Conservation (phyloP, 208 protist species). For the Trichomonas vaginalis region DNA sequence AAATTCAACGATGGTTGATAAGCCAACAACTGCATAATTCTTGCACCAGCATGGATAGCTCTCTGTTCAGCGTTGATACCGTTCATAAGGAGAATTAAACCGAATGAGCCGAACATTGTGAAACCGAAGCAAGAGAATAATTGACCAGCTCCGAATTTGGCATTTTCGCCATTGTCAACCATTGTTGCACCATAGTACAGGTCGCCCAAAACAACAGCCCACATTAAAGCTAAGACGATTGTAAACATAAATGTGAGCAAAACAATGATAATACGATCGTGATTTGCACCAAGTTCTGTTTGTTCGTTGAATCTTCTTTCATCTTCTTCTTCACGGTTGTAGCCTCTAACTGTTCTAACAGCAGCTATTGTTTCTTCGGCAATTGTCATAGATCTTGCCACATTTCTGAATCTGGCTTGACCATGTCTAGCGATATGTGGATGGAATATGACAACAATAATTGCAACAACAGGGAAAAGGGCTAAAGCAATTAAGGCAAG, state of each 20-base stretch:
- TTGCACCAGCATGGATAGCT: background rate
- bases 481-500: background rate
- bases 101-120: background rate
- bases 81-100: background rate
- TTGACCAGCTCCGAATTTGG: background rate
- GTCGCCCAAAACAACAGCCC: background rate
- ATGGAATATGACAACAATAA: background rate
- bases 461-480: background rate
- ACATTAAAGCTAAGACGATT: background rate
- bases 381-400: background rate
- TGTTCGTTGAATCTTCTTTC: background rate
- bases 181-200: background rate
- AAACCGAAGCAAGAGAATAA: background rate
- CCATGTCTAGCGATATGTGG: background rate
- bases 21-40: background rate
- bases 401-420: background rate
- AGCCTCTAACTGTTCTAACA: background rate
- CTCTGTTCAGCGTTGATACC: background rate
- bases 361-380: background rate
- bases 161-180: background rate
- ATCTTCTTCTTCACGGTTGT: background rate
- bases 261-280: background rate
- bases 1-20: background rate
- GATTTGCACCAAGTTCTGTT: background rate
- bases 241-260: background rate